Evolutionary conservation across 306 rosid species (phyloP), one percentile per base, ranked within the genome.

Genomic region (Trifolium fragiferum): DNA sequence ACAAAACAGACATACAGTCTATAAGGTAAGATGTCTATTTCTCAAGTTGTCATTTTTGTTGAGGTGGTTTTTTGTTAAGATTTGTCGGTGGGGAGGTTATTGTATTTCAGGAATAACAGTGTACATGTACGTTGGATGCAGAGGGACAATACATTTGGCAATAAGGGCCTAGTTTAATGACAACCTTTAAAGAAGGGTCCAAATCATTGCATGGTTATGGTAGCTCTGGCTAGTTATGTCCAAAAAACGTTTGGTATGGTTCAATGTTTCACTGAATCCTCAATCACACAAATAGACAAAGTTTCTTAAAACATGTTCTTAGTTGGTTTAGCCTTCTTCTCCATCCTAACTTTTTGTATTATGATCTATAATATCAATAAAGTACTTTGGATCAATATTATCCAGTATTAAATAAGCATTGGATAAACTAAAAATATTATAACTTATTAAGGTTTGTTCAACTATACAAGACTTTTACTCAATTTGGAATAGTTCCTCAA

Each of bases 81-180:
- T 66, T 72, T 77, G 85, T 73, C 77, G 82, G 85, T 77, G 82
- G 68, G 30, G 32, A 33, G 32, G 5, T 59, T 4, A 50, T 21
- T 77, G 63, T 40, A 68, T 59, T 25, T 58, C 38, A 58, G 64
- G 64, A 15, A 58, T 58, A 58, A 50, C 19, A 61, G 44, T 44
- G 72, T 77, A 76, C 7, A 33, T 72, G 5, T 4, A 27, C 4
- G 5, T 25, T 30, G 64, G 68, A 73, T 21, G 60, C 51, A 53
- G 54, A 43, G 66, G 37, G 73, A 78, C 76, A 63, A 19, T 35
- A 59, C 58, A 67, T 74, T 69, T 27, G 71, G 53, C 66, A 38
- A 49, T 49, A 82, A 20, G 73, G 76, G 54, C 30, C 78, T 57
- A 65, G 11, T 0, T 4, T 30, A 13, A 55, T 40, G 59, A 49